A percentile compares a stretch with the other conserved stretches of the same genome.
Conservation (phyloP, 2,329 filamentous ascomycete species). For the Colletotrichum plurivorum region DNA sequence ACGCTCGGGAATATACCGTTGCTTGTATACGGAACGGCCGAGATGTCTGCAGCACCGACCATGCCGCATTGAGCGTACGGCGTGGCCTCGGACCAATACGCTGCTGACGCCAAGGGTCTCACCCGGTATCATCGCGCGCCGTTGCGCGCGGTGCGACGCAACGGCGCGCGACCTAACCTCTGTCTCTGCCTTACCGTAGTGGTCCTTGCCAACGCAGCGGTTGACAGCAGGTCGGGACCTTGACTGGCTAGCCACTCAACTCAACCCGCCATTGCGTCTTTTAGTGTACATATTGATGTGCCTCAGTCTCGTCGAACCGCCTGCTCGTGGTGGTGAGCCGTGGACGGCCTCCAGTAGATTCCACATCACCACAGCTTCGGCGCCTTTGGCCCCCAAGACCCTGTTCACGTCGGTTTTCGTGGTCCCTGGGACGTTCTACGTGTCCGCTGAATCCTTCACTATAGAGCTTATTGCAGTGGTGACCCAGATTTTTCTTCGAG, state of each 20-base stretch:
- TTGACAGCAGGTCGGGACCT: neutral
- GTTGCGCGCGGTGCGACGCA: too few relatives aligned
- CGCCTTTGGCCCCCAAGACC: neutral
- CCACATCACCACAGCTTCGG: neutral
- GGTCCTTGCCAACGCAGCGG: slow-evolving; percentile 3
- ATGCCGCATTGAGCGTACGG: slow-evolving; percentile 2
- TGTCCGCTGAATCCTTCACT: too few relatives aligned
- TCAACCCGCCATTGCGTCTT: neutral
- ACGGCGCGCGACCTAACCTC: too few relatives aligned
- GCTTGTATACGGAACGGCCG: slow-evolving; percentile 10
- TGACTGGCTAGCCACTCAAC: neutral
- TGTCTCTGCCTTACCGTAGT: neutral
- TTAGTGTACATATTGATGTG: neutral
- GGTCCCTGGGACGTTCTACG: neutral
- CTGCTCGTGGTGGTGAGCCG: neutral
- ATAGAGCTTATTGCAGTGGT: too few relatives aligned
- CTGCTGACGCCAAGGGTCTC: slow-evolving; percentile 18
- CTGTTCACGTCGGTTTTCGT: neutral
- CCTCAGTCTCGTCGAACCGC: neutral
- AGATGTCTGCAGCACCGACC: slow-evolving; percentile 17
- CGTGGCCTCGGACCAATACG: neutral
- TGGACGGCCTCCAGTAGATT: neutral
- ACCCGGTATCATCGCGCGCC: slow-evolving; percentile 6
- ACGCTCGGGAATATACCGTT: neutral
- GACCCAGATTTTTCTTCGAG: too few relatives aligned